Conservation (phyloP, 768 basidiomycete genomes). For the Rhodotorula babjevae region DNA sequence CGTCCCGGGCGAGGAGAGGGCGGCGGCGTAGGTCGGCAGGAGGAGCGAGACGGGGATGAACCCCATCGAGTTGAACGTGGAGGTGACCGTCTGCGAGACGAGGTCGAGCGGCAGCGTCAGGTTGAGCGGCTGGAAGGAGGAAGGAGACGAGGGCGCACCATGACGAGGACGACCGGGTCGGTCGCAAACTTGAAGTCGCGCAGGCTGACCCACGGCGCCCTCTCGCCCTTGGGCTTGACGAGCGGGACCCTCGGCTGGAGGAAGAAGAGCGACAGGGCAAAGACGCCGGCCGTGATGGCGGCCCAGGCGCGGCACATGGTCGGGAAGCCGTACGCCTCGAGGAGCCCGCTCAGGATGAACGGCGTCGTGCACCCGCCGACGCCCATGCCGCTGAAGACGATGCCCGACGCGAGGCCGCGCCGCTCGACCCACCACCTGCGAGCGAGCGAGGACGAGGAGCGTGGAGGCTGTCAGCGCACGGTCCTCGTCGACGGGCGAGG, state of each 20-base stretch:
- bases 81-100: constrained; percentile 1
- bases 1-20: constrained; percentile 1
- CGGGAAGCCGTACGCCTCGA: constrained; percentile 22
- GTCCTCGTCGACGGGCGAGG: background rate
- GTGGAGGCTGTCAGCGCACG: background rate
- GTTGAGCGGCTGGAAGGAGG: background rate
- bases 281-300: constrained; percentile 1
- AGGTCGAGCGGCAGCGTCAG: background rate
- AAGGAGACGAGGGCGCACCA: constrained; percentile 13
- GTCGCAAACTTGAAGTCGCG: constrained; percentile 8
- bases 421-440: background rate
- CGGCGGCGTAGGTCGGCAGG: constrained; percentile 29
- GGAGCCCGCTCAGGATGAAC: constrained; percentile 8
- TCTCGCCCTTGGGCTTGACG: background rate
- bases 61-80: constrained; percentile 14
- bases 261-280: background rate
- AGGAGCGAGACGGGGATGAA: constrained; percentile 34
- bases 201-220: constrained; percentile 12
- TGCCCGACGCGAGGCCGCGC: constrained; percentile 10
- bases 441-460: background rate
- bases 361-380: constrained; percentile 30
- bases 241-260: constrained; percentile 24
- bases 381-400: constrained; percentile 23
- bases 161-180: constrained; percentile 22
- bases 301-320: constrained; percentile 37